phyloP scores from a whole-genome alignment of 2,329 filamentous ascomycete species.

The Pyrenochaeta sp. region DNA sequence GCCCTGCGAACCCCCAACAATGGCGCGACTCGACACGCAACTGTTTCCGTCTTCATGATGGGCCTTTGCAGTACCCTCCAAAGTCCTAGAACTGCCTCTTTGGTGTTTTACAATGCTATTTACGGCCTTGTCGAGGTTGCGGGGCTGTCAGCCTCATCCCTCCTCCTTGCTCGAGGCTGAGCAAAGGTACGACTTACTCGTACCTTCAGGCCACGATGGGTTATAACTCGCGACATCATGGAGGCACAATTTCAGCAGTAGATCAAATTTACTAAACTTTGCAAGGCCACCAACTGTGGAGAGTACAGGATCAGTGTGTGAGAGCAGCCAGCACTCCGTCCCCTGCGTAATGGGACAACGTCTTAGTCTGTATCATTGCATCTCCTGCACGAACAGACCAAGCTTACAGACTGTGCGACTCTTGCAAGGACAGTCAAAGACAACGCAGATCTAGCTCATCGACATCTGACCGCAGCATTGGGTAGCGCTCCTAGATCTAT shows the following conservation, averaged over 20 bases:
- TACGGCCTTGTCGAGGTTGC: conserved; percentile 1
- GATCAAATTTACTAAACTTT: background rate
- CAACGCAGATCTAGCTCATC: conserved; percentile 1
- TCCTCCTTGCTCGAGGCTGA: conserved; percentile 18
- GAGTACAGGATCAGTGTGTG: background rate
- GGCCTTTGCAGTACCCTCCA: background rate
- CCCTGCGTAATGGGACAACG: conserved; percentile 7
- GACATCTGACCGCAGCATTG: conserved; percentile 12
- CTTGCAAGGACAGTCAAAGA: background rate
- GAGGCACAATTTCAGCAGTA: background rate
- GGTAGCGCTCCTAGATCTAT: conserved; percentile 1
- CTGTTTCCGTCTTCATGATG: background rate
- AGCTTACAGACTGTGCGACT: conserved; percentile 11
- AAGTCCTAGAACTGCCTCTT: background rate
- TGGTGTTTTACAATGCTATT: background rate
- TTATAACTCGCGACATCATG: conserved; percentile 3
- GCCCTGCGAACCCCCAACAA: background rate
- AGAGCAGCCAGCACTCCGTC: background rate
- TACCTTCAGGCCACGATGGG: conserved; percentile 1
- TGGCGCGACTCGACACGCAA: background rate
- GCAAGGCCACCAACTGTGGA: conserved; percentile 7
- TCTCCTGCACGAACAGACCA: conserved; percentile 5
- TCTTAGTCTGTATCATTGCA: conserved; percentile 2
- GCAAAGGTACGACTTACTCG: conserved; percentile 2
- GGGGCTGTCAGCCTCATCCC: conserved; percentile 4